These are phyloP conservation scores for Sporobolomyces pararoseus DNA, from an alignment of 768 basidiomycete genomes.

Conservation along the genomic window DNA sequence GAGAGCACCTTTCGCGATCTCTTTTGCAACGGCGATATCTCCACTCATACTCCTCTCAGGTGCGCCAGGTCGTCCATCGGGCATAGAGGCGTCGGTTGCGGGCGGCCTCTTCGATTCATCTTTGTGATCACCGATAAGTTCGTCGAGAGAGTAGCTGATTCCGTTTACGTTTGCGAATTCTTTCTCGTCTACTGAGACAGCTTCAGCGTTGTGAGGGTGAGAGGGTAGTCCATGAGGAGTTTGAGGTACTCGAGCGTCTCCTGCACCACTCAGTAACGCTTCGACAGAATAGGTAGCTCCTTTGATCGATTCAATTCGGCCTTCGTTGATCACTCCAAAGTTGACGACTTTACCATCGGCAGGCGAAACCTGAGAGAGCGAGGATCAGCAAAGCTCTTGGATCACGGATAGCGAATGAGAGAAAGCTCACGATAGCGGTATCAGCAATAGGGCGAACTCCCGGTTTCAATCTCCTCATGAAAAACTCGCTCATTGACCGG, in stretches of 20 bases:
- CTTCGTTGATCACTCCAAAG: conserved; percentile 73
- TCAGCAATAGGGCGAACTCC: conserved; percentile 76
- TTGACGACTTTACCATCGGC: conserved; percentile 91
- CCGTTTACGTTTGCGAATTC: conserved; percentile 97
- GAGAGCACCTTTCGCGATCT: conserved; percentile 56
- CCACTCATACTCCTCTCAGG: conserved; percentile 26
- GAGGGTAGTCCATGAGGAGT: conserved; percentile 53
- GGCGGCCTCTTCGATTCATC: background rate
- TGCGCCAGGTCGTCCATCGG: conserved; percentile 14
- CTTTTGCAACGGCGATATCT: conserved; percentile 61
- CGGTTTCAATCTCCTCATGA: conserved; percentile 78
- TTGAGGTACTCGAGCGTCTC: conserved; percentile 50
- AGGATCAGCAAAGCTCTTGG: conserved; percentile 12
- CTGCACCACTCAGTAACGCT: conserved; percentile 68
- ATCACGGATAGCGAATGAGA: background rate
- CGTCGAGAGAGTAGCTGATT: conserved; percentile 87
- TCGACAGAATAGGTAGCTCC: conserved; percentile 95
- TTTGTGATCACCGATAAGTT: conserved; percentile 65
- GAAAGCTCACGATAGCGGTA: conserved; percentile 62
- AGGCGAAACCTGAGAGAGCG: conserved; percentile 66
- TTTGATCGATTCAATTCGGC: conserved; percentile 91
- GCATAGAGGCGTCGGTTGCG: conserved; percentile 20
- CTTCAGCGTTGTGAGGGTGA: conserved; percentile 34
- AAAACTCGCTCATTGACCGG: conserved; percentile 86
- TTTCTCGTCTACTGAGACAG: conserved; percentile 62